Percentiles rank a stretch among this genome's conserved stretches.
phyloP scores from a whole-genome alignment of 176 grass and related monocot species.

The Olyra latifolia region DNA sequence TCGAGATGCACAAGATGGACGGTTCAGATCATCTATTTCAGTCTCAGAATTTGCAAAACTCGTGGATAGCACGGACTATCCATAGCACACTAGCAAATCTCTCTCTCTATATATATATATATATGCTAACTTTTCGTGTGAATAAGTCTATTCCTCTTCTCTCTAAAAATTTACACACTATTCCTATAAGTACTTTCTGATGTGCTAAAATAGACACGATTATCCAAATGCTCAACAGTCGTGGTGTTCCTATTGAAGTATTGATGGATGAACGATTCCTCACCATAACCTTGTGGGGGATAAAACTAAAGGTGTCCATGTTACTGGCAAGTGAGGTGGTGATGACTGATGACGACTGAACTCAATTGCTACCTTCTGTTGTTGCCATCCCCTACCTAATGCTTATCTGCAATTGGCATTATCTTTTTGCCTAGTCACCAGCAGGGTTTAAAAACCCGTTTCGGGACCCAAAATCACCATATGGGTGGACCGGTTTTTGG shows the following conservation, averaged over 20 bases:
- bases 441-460: too few relatives aligned
- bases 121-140: neutral
- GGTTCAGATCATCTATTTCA: too few relatives aligned
- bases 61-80: too few relatives aligned
- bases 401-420: constrained; percentile 38
- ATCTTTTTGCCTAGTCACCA: constrained; percentile 29
- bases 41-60: too few relatives aligned
- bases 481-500: too few relatives aligned
- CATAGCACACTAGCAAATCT: too few relatives aligned
- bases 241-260: neutral
- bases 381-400: neutral
- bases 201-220: neutral
- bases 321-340: neutral
- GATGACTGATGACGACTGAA: constrained; percentile 10
- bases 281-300: neutral
- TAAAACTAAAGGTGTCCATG: neutral
- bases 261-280: neutral
- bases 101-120: neutral
- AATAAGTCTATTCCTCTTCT: neutral
- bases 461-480: too few relatives aligned
- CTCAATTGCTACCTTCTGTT: neutral
- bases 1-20: too few relatives aligned
- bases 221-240: neutral
- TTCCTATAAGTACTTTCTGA: neutral
- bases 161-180: neutral